Evolutionary conservation across 371 early-diverging fungal genomes (phyloP).

Genomic region (Lichtheimia hyalospora): DNA sequence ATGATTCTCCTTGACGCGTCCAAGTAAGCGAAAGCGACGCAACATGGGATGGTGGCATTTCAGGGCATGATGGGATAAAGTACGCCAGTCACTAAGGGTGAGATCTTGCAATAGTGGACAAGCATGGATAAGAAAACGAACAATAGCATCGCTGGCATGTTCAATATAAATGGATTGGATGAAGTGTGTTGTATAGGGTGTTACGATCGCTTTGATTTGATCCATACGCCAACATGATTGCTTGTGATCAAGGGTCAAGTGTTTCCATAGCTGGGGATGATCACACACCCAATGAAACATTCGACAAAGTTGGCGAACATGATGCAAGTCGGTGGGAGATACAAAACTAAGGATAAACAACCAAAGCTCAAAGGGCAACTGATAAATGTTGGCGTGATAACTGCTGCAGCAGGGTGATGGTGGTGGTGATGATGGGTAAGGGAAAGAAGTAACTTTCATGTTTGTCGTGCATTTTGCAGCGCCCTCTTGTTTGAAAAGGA

Average conservation of each 20-base stretch:
- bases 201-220: conserved; percentile 20
- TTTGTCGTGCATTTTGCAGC: too few relatives aligned
- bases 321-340: conserved; percentile 5
- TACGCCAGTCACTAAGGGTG: conserved; percentile 28
- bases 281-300: background rate
- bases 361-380: conserved; percentile 11
- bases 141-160: conserved; percentile 28
- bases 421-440: background rate
- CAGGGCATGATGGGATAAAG: conserved; percentile 34
- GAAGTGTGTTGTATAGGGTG: conserved; percentile 15
- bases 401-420: background rate
- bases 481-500: too few relatives aligned
- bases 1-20: background rate
- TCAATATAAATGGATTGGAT: conserved; percentile 28
- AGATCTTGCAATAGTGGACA: conserved; percentile 30
- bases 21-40: conserved; percentile 14
- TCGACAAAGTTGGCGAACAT: conserved; percentile 6
- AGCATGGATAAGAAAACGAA: conserved; percentile 25
- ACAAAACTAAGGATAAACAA: conserved; percentile 10
- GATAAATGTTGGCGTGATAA: background rate
- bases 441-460: background rate
- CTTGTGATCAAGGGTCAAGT: background rate
- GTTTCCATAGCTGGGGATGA: conserved; percentile 13
- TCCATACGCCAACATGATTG: conserved; percentile 17
- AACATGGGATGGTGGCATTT: conserved; percentile 14